Percentiles rank a stretch among this genome's conserved stretches.
Evolutionary conservation across 768 basidiomycete species (phyloP).

Genomic region (Candolleomyces eurysporus): DNA sequence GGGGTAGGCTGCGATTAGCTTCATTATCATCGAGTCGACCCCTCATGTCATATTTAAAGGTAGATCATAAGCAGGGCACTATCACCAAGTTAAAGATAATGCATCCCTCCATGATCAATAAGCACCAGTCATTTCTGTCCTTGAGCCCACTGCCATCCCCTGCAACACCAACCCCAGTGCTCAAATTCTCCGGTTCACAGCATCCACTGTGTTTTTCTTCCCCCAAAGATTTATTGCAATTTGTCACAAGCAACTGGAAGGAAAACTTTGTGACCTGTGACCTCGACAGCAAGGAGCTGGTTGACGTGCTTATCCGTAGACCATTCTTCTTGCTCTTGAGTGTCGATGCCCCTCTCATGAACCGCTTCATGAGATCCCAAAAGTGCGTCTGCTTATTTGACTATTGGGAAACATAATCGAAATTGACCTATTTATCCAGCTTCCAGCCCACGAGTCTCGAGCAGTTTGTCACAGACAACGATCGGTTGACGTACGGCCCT

Average conservation of each 20-base stretch:
- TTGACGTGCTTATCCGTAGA: conserved; percentile 74
- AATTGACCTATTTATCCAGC: conserved; percentile 1
- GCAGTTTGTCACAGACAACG: conserved; percentile 73
- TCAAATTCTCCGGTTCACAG: not conserved
- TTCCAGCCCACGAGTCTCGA: conserved; percentile 47
- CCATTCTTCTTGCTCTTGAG: conserved; percentile 88
- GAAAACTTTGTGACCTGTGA: conserved; percentile 80
- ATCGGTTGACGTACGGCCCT: conserved; percentile 60
- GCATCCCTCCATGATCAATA: conserved; percentile 3
- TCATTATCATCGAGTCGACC: too few species aligned
- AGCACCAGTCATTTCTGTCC: conserved; percentile 40
- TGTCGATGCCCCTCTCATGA: conserved; percentile 78
- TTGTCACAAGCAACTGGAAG: conserved; percentile 82
- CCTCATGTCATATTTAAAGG: too few species aligned
- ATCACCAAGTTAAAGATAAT: too few species aligned
- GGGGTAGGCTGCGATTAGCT: conserved; percentile 10
- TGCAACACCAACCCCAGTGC: conserved; percentile 17
- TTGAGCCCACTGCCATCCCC: conserved; percentile 33
- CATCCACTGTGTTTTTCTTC: conserved; percentile 40
- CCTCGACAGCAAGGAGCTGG: conserved; percentile 48
- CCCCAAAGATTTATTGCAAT: conserved; percentile 56
- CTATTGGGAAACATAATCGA: not conserved
- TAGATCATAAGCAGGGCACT: too few species aligned
- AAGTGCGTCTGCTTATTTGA: conserved; percentile 32
- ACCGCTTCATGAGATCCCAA: conserved; percentile 61